Conservation (phyloP, 2,329 filamentous ascomycete species). For the Lecanicillium sp. region DNA sequence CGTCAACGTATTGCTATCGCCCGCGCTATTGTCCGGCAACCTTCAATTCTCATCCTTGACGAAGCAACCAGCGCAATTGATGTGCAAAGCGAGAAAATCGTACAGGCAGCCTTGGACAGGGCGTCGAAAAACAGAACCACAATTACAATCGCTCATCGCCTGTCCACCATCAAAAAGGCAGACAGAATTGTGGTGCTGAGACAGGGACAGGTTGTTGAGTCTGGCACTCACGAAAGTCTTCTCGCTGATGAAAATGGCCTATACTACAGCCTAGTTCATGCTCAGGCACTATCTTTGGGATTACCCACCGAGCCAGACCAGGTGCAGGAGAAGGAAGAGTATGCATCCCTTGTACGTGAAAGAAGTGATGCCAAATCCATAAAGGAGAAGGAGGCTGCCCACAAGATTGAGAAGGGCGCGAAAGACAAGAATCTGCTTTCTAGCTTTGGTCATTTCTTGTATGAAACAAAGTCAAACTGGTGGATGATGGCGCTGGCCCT, state of each 20-base stretch:
- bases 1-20: slow-evolving; percentile 77
- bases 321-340: slow-evolving; percentile 33
- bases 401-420: slow-evolving; percentile 28
- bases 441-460: slow-evolving; percentile 49
- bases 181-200: slow-evolving; percentile 72
- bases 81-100: slow-evolving; percentile 47
- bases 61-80: slow-evolving; percentile 66
- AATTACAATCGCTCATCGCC: slow-evolving; percentile 65
- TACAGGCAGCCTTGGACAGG: slow-evolving; percentile 52
- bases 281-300: slow-evolving; percentile 51
- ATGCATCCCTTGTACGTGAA: slow-evolving; percentile 30
- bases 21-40: slow-evolving; percentile 63
- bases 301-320: slow-evolving; percentile 29
- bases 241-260: slow-evolving; percentile 51
- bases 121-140: slow-evolving; percentile 59
- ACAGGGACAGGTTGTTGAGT: slow-evolving; percentile 62
- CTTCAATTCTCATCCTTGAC: slow-evolving; percentile 65
- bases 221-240: slow-evolving; percentile 68
- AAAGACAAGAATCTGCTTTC: slow-evolving; percentile 37
- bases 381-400: slow-evolving; percentile 13
- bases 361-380: slow-evolving; percentile 37
- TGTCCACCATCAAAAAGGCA: slow-evolving; percentile 69
- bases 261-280: slow-evolving; percentile 61
- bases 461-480: slow-evolving; percentile 46
- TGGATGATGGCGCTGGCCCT: slow-evolving; percentile 42